A percentile compares a stretch with the other conserved stretches of the same genome.
Evolutionary conservation across 202 grass and related monocot genomes (phyloP).

Genomic region (Setaria italica): DNA sequence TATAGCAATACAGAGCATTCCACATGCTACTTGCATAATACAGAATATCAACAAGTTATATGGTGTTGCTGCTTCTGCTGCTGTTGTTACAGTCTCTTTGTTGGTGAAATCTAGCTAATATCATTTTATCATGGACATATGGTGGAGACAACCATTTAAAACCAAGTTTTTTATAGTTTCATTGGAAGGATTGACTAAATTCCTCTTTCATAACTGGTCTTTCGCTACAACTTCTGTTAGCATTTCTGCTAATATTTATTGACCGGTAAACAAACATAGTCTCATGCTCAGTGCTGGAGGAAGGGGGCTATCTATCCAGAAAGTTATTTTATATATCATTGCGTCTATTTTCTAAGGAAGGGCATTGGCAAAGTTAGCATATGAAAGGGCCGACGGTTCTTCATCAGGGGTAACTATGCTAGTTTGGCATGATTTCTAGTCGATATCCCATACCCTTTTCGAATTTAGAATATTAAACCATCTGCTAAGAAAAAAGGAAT

Average conservation of each 20-base stretch:
- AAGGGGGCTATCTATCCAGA: no score
- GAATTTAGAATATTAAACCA: no score
- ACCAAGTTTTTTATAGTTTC: not conserved
- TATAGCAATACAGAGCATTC: not conserved
- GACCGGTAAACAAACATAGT: no score
- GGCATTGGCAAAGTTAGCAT: no score
- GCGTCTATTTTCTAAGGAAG: no score
- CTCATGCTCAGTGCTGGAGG: no score
- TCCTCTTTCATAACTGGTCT: not conserved
- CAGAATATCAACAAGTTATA: not conserved
- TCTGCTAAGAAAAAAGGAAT: no score
- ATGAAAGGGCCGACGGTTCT: no score
- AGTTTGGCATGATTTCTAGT: no score
- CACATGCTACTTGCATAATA: not conserved
- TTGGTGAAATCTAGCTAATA: not conserved
- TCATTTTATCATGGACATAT: not conserved
- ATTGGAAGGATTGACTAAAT: not conserved
- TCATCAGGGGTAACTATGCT: no score
- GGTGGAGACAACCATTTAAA: not conserved
- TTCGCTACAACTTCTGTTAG: not conserved
- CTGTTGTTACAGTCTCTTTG: not conserved
- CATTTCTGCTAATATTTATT: not conserved
- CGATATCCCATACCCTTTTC: no score
- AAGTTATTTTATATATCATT: no score
- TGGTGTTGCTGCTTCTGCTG: not conserved